phyloP scores from a whole-genome alignment of 768 basidiomycete species.

The Russula griseocarnosa region DNA sequence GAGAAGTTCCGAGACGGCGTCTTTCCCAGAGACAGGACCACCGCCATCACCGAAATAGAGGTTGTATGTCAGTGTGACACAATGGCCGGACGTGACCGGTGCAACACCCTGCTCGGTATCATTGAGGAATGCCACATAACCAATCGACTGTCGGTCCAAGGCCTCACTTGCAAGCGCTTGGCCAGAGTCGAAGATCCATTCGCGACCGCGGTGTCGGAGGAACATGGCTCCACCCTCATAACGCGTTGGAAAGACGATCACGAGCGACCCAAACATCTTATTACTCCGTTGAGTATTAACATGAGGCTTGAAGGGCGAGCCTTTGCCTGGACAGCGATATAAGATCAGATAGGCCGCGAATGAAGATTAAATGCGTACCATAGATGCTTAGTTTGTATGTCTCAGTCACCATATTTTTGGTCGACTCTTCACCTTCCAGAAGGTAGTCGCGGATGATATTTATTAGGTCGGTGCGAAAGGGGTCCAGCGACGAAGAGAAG shows the following conservation, averaged over 20 bases:
- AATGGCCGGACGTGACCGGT: slow-evolving; percentile 32
- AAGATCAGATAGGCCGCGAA: background rate
- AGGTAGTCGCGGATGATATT: background rate
- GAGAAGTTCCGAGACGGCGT: background rate
- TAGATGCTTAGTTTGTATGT: background rate
- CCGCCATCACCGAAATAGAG: slow-evolving; percentile 32
- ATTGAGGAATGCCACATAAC: slow-evolving; percentile 41
- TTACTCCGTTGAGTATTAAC: background rate
- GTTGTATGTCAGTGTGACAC: slow-evolving; percentile 43
- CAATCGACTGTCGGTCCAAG: too few relatives aligned
- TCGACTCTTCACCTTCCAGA: background rate
- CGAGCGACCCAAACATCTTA: slow-evolving; percentile 1
- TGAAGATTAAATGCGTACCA: background rate
- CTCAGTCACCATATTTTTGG: background rate
- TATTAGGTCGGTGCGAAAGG: background rate
- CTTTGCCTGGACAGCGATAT: background rate
- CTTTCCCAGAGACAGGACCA: background rate
- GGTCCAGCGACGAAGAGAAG: background rate
- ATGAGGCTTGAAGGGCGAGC: background rate
- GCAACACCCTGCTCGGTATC: too few relatives aligned
- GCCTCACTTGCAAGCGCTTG: background rate
- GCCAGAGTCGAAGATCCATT: too few relatives aligned
- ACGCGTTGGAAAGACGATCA: slow-evolving; percentile 28
- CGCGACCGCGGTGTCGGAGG: slow-evolving; percentile 33
- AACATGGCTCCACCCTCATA: slow-evolving; percentile 46